A percentile compares a stretch with the other conserved stretches of the same genome.
These are phyloP conservation scores for Casaregolazyma lundiana DNA, from an alignment of 1,139 yeast species.

Conservation along the genomic window DNA sequence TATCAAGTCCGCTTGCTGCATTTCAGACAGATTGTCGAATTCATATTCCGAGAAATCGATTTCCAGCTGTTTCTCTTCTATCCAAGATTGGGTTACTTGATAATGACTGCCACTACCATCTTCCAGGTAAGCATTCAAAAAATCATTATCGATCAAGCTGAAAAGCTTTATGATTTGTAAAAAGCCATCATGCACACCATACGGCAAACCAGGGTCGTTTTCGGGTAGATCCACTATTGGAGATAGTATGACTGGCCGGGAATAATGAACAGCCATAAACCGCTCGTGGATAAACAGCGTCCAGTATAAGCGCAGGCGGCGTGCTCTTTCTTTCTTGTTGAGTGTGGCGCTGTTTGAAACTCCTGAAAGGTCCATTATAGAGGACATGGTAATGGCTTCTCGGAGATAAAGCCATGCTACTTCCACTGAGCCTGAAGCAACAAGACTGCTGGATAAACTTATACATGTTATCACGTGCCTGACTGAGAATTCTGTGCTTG, in stretches of 20 bases:
- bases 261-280: conserved; percentile 20
- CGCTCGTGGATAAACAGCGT: conserved; percentile 22
- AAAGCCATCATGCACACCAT: conserved; percentile 18
- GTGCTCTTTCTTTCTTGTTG: conserved; percentile 15
- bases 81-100: conserved; percentile 16
- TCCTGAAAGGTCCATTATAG: conserved; percentile 12
- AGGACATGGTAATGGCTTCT: conserved; percentile 20
- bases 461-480: conserved; percentile 14
- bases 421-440: conserved; percentile 16
- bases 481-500: conserved; percentile 7
- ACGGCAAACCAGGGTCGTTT: conserved; percentile 13
- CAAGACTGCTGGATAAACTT: conserved; percentile 17
- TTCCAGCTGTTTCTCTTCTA: conserved; percentile 19
- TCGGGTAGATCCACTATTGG: conserved; percentile 17
- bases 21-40: conserved; percentile 16
- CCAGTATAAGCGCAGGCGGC: conserved; percentile 20
- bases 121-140: conserved; percentile 19
- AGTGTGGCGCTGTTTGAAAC: not conserved
- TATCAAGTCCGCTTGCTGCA: conserved; percentile 21
- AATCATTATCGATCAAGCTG: conserved; percentile 19
- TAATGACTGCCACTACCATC: conserved; percentile 5
- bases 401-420: conserved; percentile 20
- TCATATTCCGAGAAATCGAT: conserved; percentile 13
- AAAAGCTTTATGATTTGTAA: conserved; percentile 20
- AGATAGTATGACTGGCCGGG: conserved; percentile 15